Conservation (phyloP, 768 basidiomycete genomes). For the Galerina sulciceps region DNA sequence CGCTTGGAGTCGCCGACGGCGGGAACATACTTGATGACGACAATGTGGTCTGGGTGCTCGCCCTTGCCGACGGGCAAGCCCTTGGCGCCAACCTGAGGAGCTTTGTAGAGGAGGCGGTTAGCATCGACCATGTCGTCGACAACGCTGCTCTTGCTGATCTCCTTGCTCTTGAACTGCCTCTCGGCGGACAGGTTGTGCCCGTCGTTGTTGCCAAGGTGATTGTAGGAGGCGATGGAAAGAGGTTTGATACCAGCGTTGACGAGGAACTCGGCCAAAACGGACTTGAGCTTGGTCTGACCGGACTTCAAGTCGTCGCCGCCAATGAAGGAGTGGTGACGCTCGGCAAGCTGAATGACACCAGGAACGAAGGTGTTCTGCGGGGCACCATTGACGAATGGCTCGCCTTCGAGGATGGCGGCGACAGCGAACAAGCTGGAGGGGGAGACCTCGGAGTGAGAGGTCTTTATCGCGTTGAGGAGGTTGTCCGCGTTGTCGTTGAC, state of each 20-base stretch:
- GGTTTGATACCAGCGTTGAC: slow-evolving; percentile 99
- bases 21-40: slow-evolving; percentile 97
- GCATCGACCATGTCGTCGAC: slow-evolving; percentile 98
- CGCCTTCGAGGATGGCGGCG: slow-evolving; percentile 92
- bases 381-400: slow-evolving; percentile 96
- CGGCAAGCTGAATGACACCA: slow-evolving; percentile 91
- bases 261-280: slow-evolving; percentile 96
- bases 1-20: slow-evolving; percentile 97
- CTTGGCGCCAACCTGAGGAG: slow-evolving; percentile 59
- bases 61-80: slow-evolving; percentile 69
- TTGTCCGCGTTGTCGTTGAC: slow-evolving; percentile 94
- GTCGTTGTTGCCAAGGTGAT: slow-evolving; percentile 99
- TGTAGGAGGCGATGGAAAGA: slow-evolving; percentile 95
- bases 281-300: slow-evolving; percentile 97
- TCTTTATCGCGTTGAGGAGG: slow-evolving; percentile 79
- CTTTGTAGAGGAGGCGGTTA: slow-evolving; percentile 89
- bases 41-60: slow-evolving; percentile 96
- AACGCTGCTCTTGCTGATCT: slow-evolving; percentile 96
- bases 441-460: slow-evolving; percentile 91
- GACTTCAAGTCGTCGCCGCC: slow-evolving; percentile 98
- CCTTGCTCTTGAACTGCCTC: slow-evolving; percentile 96
- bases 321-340: slow-evolving; percentile 88
- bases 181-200: slow-evolving; percentile 91
- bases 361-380: slow-evolving; percentile 99
- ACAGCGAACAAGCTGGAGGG: slow-evolving; percentile 96